Base-by-base conservation (phyloP, 257 asterid genomes). In the Salvia rosmarinus region DNA sequence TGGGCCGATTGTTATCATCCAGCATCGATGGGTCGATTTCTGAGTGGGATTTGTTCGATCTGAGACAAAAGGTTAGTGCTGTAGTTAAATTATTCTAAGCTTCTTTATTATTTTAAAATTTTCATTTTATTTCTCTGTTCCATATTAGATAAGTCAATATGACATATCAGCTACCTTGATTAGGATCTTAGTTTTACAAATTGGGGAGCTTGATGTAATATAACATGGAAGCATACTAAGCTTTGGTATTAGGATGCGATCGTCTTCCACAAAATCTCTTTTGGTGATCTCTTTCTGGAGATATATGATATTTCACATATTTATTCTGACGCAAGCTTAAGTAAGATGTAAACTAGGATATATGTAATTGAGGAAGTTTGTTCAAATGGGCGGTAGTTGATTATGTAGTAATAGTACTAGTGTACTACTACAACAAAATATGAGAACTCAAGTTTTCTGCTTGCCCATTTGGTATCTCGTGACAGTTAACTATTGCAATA, bases 211-310 rank as follows among this genome's bases (percentile, higher is more conserved):
- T n/a, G n/a, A n/a, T n/a, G n/a, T n/a, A n/a, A n/a, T n/a, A n/a
- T n/a, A n/a, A n/a, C n/a, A n/a, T n/a, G n/a, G n/a, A n/a, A n/a
- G n/a, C n/a, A n/a, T n/a, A n/a, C n/a, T n/a, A n/a, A n/a, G n/a
- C n/a, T n/a, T n/a, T n/a, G n/a, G n/a, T n/a, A n/a, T n/a, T n/a
- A n/a, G n/a, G n/a, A n/a, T n/a, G n/a, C n/a, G n/a, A n/a, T n/a
- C n/a, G n/a, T n/a, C n/a, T n/a, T n/a, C n/a, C n/a, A 95, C 73
- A 95, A 80, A 71, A 91, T 95, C 68, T 52, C 54, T 44, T 87
- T 91, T 19, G 99, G 99, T 57, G 90, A 91, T 82, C 89, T 95
- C 71, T 91, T 83, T 73, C 84, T 95, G 63, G 98, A 95, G 99
- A 97, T 95, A 88, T 47, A 63, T 13, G 70, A 71, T 54, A 19